phyloP scores from a whole-genome alignment of 345 rosid genomes.

The Aethionema arabicum region DNA sequence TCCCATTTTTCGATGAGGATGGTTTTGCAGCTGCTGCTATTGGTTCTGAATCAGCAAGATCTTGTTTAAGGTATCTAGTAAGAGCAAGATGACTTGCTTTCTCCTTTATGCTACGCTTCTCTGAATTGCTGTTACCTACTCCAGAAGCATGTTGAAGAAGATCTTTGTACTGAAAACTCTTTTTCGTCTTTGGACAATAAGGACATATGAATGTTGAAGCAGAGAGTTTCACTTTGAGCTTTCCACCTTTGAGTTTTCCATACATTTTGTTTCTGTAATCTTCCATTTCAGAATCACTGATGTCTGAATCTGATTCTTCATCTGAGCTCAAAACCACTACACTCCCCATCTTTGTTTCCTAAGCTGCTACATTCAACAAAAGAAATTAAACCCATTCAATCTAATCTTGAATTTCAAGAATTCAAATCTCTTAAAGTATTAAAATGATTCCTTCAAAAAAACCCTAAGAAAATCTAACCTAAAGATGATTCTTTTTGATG shows the following conservation, averaged over 20 bases:
- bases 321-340: constrained; percentile 43
- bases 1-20: constrained; percentile 40
- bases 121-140: constrained; percentile 77
- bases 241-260: constrained; percentile 66
- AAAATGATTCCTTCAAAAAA: neutral
- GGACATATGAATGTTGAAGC: constrained; percentile 72
- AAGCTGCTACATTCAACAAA: neutral
- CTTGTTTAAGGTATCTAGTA: constrained; percentile 68
- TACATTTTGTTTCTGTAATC: constrained; percentile 56
- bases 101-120: constrained; percentile 67
- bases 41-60: constrained; percentile 35
- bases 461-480: too few species aligned
- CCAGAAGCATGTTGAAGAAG: constrained; percentile 96
- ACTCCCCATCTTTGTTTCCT: constrained; percentile 32
- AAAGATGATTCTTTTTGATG: too few species aligned
- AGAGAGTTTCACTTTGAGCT: constrained; percentile 49
- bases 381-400: neutral
- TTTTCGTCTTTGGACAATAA: constrained; percentile 80
- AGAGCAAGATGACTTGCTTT: constrained; percentile 86
- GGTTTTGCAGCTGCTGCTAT: constrained; percentile 17
- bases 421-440: neutral
- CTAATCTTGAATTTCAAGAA: constrained; percentile 20
- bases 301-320: constrained; percentile 48
- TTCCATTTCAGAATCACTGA: constrained; percentile 46
- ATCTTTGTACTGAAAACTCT: constrained; percentile 64